phyloP scores from a whole-genome alignment of 2,329 filamentous ascomycete genomes.

The Nothopassalora personata region DNA sequence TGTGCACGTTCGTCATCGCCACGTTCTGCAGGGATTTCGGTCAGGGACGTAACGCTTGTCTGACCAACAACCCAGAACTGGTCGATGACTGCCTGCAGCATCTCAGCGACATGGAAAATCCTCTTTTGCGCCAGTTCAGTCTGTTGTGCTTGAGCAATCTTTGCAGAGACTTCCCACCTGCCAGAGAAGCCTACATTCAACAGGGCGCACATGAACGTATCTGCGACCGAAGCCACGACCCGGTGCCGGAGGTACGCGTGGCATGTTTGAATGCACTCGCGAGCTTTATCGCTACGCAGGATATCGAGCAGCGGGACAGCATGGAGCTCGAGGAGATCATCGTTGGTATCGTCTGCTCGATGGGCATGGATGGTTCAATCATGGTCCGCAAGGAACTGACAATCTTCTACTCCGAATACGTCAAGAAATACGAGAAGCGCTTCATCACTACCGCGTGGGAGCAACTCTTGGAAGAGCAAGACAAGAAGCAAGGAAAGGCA shows the following conservation, averaged over 20 bases:
- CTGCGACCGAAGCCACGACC: constrained; percentile 74
- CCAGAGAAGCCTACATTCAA: constrained; percentile 92
- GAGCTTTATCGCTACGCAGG: constrained; percentile 80
- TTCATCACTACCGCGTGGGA: constrained; percentile 90
- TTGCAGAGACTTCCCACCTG: constrained; percentile 84
- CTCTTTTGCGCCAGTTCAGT: constrained; percentile 87
- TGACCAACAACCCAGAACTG: constrained; percentile 80
- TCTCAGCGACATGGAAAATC: constrained; percentile 78
- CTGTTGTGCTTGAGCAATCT: constrained; percentile 93
- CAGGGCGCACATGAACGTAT: constrained; percentile 79
- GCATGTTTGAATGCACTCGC: constrained; percentile 92
- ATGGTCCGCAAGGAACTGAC: constrained; percentile 90
- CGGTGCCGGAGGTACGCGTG: constrained; percentile 85
- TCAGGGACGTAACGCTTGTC: constrained; percentile 84
- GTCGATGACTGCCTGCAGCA: constrained; percentile 83
- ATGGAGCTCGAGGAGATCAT: constrained; percentile 69
- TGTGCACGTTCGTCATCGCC: constrained; percentile 96
- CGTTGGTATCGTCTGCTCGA: constrained; percentile 80
- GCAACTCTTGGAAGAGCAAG: constrained; percentile 70
- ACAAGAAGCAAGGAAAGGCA: constrained; percentile 25
- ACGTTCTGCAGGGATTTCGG: constrained; percentile 96
- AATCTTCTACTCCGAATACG: constrained; percentile 88
- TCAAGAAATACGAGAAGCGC: constrained; percentile 83
- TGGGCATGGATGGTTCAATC: constrained; percentile 89
- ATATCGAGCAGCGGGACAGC: constrained; percentile 12